Base-by-base conservation (phyloP, 2,329 filamentous ascomycete species). In the Diaporthe helianthi region DNA sequence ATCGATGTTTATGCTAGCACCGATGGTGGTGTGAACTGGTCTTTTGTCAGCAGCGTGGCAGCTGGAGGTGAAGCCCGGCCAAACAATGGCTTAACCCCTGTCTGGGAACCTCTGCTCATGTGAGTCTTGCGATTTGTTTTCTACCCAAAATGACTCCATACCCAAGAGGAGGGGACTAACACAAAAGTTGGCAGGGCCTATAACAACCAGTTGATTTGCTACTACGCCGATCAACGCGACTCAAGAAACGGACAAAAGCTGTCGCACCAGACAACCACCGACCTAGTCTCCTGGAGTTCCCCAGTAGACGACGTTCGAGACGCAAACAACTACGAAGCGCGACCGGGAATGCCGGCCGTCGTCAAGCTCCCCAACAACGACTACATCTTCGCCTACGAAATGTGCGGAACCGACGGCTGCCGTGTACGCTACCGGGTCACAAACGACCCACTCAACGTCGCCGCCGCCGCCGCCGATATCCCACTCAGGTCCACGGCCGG, bases 31-130 rank as follows among this genome's bases (percentile, higher is more conserved):
- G 73, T 79, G 36, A 89, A 85, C 1, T 93, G 90, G 91, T 80
- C 86, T 26, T 93, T 92, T 72, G 85, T 92, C 63, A 89, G 86
- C 69, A 85, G 88, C 73, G 86, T 93, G 53, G 90, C 90, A 0
- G 79, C 81, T 1, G 91, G 90, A 46, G 89, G 89, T 15, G 83
- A 83, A 53, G 89, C 90, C 1, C 74, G 81, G 0, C 86, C 90
- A 3, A 84, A 87, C 74, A 91, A 93, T 74, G 90, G 88, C 1
- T 77, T 88, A 47, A 90, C 89, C 0, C 89, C 90, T 0, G 88
- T 93, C 24, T 93, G 91, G 91, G 91, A 93, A 76, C 91, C 91
- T 0, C 92, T 90, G 76, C 78, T 93, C 47, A 75, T 88, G 76
- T 75, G 31, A 69, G 72, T 63, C 8, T 24, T 22, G 3, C n/a